phyloP scores from a whole-genome alignment of 129 eudicot species.

The Centaurea solstitialis region DNA sequence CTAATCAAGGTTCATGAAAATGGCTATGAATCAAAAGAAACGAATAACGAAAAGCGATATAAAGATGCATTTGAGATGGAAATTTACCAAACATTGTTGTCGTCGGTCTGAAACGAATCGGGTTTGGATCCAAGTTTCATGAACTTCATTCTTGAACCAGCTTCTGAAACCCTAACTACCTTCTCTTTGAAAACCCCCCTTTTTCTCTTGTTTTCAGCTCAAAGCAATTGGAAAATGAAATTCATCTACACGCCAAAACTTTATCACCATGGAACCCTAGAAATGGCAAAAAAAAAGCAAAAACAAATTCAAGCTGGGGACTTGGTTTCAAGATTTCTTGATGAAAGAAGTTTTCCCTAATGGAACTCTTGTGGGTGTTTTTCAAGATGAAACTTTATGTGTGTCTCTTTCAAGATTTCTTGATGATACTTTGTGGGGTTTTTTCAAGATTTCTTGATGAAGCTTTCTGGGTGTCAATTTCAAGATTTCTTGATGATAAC shows the following conservation, averaged over 20 bases:
- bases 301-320: conserved; percentile 36
- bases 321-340: conserved; percentile 24
- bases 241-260: conserved; percentile 25
- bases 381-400: too few species aligned
- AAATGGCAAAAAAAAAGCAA: conserved; percentile 31
- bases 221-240: conserved; percentile 36
- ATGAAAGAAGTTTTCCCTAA: conserved; percentile 12
- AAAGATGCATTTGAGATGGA: conserved; percentile 20
- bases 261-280: conserved; percentile 26
- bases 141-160: conserved; percentile 74
- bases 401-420: conserved; percentile 25
- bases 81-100: conserved; percentile 71
- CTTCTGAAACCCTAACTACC: conserved; percentile 21
- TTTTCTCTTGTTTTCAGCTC: conserved; percentile 29
- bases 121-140: conserved; percentile 99
- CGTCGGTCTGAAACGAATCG: conserved; percentile 84
- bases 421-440: conserved; percentile 24
- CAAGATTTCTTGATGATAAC: conserved; percentile 1
- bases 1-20: background rate
- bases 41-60: background rate
- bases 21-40: background rate
- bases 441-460: conserved; percentile 15
- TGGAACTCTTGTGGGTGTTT: conserved; percentile 29
- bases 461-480: conserved; percentile 25
- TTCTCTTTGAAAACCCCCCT: conserved; percentile 1